Conservation (phyloP, 306 rosid species). For the Cucurbita moschata region DNA sequence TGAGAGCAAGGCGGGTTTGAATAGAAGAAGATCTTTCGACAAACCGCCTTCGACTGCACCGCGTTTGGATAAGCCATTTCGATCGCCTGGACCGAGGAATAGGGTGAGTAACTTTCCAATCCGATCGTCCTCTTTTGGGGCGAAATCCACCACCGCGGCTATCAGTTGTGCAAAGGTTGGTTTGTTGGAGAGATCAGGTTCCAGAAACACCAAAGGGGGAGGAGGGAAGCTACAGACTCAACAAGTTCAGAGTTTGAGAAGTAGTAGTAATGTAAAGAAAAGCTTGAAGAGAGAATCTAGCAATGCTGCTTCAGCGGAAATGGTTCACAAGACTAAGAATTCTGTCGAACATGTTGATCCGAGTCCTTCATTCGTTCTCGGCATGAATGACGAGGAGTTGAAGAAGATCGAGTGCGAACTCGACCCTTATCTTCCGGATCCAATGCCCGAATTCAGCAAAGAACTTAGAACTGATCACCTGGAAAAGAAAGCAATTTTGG, state of each 20-base stretch:
- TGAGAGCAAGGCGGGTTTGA: constrained; percentile 13
- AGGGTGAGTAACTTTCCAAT: constrained; percentile 2
- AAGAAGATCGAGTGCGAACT: constrained; percentile 4
- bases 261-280: background rate
- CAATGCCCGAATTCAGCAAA: constrained; percentile 6
- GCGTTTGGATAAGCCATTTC: constrained; percentile 25
- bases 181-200: background rate
- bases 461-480: constrained; percentile 6
- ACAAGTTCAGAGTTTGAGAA: background rate
- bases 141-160: constrained; percentile 11
- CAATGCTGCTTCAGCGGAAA: background rate
- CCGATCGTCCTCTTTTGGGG: background rate
- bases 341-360: background rate
- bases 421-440: constrained; percentile 1
- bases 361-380: background rate
- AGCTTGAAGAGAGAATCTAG: background rate
- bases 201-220: background rate
- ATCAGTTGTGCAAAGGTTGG: background rate
- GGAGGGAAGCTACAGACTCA: background rate
- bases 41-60: constrained; percentile 41
- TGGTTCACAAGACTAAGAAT: background rate
- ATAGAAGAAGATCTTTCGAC: constrained; percentile 80
- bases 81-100: constrained; percentile 41
- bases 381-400: background rate
- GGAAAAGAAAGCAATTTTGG: constrained; percentile 12